Evolutionary conservation across 768 basidiomycete species (phyloP), one percentile per base, ranked within the genome.

Genomic region (Cubamyces sp.): DNA sequence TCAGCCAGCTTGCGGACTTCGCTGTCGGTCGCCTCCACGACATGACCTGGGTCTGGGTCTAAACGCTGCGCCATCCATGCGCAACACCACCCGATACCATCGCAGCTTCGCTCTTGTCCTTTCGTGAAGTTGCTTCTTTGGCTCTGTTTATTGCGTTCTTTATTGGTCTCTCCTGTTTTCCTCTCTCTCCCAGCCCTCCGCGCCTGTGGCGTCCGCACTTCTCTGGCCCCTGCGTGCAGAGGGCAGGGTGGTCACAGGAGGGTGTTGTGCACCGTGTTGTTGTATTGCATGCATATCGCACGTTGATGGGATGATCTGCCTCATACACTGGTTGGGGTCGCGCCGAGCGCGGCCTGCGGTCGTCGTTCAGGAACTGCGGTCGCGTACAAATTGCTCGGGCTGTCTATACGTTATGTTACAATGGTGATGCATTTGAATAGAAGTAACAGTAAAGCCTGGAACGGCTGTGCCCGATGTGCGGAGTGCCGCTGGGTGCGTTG

Each of bases 11-110:
- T 42, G 83, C 87, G 1, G 62, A 66, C 58, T 46, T 53, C 15
- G 51, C 68, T 39, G 43, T 80, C 11, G 90, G 90, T 14, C 86
- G 87, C 62, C 70, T 91, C 64, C 49, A 18, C 45, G 70, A 67
- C 50, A 71, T 90, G 28, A 69, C 64, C 8, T 91, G 90, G 87
- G 48, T 28, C 21, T 70, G 60, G 64, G 25, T 45, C 26, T 62
- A 62, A 63, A 41, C 7, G 18, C 15, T 23, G 46, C 54, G 43
- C 45, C 28, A 12, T 18, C 45, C 28, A 12, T 18, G 21, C 39
- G 30, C 43, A 25, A 48, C n/a, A 51, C 21, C 45, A 19, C 48
- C 39, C 41, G 42, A 54, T 39, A 41, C 42, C 48, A 28, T 26
- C 51, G 43, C 61, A 51, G 54, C 55, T 28, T 54, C 42, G 51